phyloP scores from a whole-genome alignment of 257 asterid genomes.

The Rhazya stricta region DNA sequence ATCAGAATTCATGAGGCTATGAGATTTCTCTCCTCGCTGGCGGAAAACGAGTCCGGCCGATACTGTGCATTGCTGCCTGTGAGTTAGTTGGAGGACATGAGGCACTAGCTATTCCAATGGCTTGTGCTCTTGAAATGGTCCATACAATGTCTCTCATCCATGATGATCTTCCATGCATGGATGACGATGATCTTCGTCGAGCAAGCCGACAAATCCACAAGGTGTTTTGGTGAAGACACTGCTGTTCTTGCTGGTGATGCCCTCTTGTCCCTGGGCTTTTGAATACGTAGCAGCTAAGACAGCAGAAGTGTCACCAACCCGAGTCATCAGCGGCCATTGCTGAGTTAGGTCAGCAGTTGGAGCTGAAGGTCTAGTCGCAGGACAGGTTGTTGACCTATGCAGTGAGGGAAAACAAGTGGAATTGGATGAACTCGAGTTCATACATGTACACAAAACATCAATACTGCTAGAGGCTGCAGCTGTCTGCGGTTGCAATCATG shows the following conservation, averaged over 20 bases:
- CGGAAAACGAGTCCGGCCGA: constrained; percentile 59
- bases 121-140: constrained; percentile 66
- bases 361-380: constrained; percentile 59
- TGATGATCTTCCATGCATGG: constrained; percentile 81
- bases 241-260: constrained; percentile 73
- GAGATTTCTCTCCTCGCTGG: constrained; percentile 69
- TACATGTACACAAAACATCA: constrained; percentile 64
- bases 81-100: constrained; percentile 58
- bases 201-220: constrained; percentile 61
- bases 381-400: constrained; percentile 50
- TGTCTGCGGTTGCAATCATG: constrained; percentile 62
- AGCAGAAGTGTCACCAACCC: constrained; percentile 19
- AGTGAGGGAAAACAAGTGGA: constrained; percentile 52
- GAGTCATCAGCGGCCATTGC: constrained; percentile 42
- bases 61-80: constrained; percentile 62
- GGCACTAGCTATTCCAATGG: constrained; percentile 41
- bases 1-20: constrained; percentile 53
- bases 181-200: constrained; percentile 53
- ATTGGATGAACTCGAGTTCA: constrained; percentile 46
- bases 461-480: constrained; percentile 70
- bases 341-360: constrained; percentile 59
- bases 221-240: constrained; percentile 54
- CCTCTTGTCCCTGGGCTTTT: constrained; percentile 53
- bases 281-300: constrained; percentile 48
- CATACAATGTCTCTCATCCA: constrained; percentile 73